phyloP scores from a whole-genome alignment of 345 rosid genomes.

The Salix dunnii region DNA sequence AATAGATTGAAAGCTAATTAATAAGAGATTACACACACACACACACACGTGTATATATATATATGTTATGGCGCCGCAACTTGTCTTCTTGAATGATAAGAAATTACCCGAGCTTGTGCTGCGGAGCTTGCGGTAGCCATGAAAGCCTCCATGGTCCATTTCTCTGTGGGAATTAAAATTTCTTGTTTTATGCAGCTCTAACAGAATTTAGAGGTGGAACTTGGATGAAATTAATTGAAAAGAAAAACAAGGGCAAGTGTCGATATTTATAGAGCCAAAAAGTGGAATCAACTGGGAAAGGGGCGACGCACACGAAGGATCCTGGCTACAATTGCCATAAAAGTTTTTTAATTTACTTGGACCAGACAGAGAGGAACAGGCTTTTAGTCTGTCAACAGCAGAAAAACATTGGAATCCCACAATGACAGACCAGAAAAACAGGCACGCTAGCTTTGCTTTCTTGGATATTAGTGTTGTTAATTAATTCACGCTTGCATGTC shows the following conservation, averaged over 20 bases:
- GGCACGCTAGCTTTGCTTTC: neutral
- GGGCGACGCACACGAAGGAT: conserved; percentile 54
- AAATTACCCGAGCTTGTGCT: conserved; percentile 39
- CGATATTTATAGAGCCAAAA: conserved; percentile 12
- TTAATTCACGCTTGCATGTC: neutral
- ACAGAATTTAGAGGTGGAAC: too few species aligned
- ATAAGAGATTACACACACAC: too few species aligned
- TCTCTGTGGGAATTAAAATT: neutral
- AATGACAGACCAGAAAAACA: neutral
- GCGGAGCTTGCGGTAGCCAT: conserved; percentile 55
- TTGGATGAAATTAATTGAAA: neutral
- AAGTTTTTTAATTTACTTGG: neutral
- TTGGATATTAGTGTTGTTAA: neutral
- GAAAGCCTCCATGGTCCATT: conserved; percentile 63
- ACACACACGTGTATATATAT: neutral
- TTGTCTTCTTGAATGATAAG: neutral
- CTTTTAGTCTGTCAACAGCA: neutral
- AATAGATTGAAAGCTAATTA: neutral
- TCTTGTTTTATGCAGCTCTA: neutral
- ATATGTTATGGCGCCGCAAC: neutral
- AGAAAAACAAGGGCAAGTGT: conserved; percentile 32
- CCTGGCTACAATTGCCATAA: neutral
- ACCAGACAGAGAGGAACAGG: neutral
- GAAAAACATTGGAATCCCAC: neutral
- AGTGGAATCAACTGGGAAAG: conserved; percentile 17